These are phyloP conservation scores for Avicennia marina DNA, from an alignment of 257 asterid species.

Conservation along the genomic window DNA sequence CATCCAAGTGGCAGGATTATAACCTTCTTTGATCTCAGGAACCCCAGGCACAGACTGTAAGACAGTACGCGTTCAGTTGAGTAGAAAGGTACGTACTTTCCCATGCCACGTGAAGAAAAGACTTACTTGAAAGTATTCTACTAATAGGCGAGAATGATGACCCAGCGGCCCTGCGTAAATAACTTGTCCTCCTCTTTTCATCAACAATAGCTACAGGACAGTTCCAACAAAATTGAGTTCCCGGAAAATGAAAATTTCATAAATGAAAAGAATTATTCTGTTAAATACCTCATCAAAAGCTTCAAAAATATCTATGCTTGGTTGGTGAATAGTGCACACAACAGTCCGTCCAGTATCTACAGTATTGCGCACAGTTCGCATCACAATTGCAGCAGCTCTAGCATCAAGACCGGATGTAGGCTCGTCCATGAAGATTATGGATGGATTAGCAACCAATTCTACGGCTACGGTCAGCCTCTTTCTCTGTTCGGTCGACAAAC, in stretches of 20 bases:
- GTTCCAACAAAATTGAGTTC: too few relatives aligned
- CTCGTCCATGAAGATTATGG: constrained; percentile 23
- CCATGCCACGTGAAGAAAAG: neutral
- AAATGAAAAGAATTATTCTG: too few relatives aligned
- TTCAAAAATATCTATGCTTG: constrained; percentile 23
- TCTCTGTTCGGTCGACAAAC: too few relatives aligned
- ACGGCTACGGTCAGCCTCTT: too few relatives aligned
- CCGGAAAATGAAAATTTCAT: too few relatives aligned
- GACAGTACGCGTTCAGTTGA: too few relatives aligned
- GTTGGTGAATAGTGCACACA: constrained; percentile 24
- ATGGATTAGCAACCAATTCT: too few relatives aligned
- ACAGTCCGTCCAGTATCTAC: constrained; percentile 20
- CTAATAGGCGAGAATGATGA: neutral
- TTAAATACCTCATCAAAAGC: constrained; percentile 18
- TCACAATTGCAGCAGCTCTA: constrained; percentile 22
- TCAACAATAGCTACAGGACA: neutral
- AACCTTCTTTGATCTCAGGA: constrained; percentile 14
- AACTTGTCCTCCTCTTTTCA: constrained; percentile 18
- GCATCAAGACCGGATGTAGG: constrained; percentile 22
- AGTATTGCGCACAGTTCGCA: constrained; percentile 19
- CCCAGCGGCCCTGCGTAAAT: constrained; percentile 10
- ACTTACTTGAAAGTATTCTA: constrained; percentile 17
- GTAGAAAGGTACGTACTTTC: too few relatives aligned
- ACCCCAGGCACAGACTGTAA: constrained; percentile 18
- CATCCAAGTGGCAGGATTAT: constrained; percentile 28